phyloP scores from a whole-genome alignment of 2,329 filamentous ascomycete species.

The Pseudogymnoascus sp. region DNA sequence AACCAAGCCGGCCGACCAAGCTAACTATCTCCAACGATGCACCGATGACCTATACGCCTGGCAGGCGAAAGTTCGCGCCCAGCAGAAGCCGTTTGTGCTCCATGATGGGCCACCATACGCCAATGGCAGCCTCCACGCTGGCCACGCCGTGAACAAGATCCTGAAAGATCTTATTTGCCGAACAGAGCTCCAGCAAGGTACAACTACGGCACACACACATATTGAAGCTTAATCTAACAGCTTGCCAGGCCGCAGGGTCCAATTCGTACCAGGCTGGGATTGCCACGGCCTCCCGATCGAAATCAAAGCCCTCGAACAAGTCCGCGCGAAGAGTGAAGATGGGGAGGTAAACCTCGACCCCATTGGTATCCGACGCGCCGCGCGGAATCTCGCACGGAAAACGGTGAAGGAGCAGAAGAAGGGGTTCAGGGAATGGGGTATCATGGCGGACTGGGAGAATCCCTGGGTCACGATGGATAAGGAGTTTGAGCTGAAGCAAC shows the following conservation, averaged over 20 bases:
- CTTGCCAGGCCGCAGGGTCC: slow-evolving; percentile 51
- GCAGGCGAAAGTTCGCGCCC: slow-evolving; percentile 48
- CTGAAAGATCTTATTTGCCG: slow-evolving; percentile 90
- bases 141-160: slow-evolving; percentile 94
- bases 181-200: slow-evolving; percentile 65
- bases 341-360: slow-evolving; percentile 38
- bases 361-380: slow-evolving; percentile 54
- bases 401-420: slow-evolving; percentile 67
- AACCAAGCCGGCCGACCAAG: slow-evolving; percentile 36
- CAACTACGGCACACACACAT: slow-evolving; percentile 11
- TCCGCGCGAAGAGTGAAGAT: slow-evolving; percentile 19
- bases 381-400: slow-evolving; percentile 56
- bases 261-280: slow-evolving; percentile 91
- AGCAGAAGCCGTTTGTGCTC: slow-evolving; percentile 57
- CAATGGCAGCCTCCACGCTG: slow-evolving; percentile 84
- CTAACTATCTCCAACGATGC: slow-evolving; percentile 62
- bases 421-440: slow-evolving; percentile 62
- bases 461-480: slow-evolving; percentile 74
- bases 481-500: slow-evolving; percentile 65
- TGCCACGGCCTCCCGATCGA: slow-evolving; percentile 97
- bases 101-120: slow-evolving; percentile 97
- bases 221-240: not conserved
- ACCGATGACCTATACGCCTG: slow-evolving; percentile 84
- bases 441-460: slow-evolving; percentile 74
- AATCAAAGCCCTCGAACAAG: slow-evolving; percentile 72